Evolutionary conservation across 2,329 filamentous ascomycete genomes (phyloP).

Genomic region (Ambrosiella cleistominuta): DNA sequence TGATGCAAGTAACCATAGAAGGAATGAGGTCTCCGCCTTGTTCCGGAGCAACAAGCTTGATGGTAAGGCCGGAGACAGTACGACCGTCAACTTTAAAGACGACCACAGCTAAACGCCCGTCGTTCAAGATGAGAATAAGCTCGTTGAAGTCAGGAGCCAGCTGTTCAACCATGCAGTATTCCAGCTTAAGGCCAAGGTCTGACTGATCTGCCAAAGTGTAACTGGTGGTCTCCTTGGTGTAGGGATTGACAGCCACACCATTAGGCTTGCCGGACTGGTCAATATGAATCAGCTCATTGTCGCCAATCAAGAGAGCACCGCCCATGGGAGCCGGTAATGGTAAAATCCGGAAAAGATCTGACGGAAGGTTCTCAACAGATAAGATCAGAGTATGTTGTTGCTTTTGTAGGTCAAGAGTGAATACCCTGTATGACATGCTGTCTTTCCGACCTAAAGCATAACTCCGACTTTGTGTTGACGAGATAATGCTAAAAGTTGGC

Average conservation of each 20-base stretch:
- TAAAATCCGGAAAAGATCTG: slow-evolving; percentile 69
- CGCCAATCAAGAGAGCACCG: slow-evolving; percentile 69
- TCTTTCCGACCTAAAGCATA: slow-evolving; percentile 68
- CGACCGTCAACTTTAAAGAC: slow-evolving; percentile 78
- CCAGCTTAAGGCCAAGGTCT: slow-evolving; percentile 59
- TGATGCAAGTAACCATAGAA: slow-evolving; percentile 49
- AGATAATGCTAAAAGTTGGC: slow-evolving; percentile 89
- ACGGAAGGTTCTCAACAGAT: slow-evolving; percentile 68
- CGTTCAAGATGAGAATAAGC: slow-evolving; percentile 62
- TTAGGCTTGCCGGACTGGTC: slow-evolving; percentile 91
- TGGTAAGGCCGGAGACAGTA: slow-evolving; percentile 70
- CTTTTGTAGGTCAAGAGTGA: slow-evolving; percentile 86
- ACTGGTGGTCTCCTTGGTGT: slow-evolving; percentile 63
- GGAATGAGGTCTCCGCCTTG: slow-evolving; percentile 46
- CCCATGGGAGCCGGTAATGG: slow-evolving; percentile 74
- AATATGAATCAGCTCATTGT: slow-evolving; percentile 84
- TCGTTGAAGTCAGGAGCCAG: slow-evolving; percentile 64
- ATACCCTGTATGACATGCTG: slow-evolving; percentile 77
- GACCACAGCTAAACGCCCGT: slow-evolving; percentile 57
- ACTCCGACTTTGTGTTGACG: slow-evolving; percentile 57
- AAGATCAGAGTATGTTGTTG: slow-evolving; percentile 83
- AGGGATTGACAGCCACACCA: slow-evolving; percentile 81
- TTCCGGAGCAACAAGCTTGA: slow-evolving; percentile 46
- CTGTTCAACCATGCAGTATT: slow-evolving; percentile 61
- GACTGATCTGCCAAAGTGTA: slow-evolving; percentile 81